Base-by-base conservation (phyloP, 1,139 yeast genomes). In the Wickerhamiella pararugosa region DNA sequence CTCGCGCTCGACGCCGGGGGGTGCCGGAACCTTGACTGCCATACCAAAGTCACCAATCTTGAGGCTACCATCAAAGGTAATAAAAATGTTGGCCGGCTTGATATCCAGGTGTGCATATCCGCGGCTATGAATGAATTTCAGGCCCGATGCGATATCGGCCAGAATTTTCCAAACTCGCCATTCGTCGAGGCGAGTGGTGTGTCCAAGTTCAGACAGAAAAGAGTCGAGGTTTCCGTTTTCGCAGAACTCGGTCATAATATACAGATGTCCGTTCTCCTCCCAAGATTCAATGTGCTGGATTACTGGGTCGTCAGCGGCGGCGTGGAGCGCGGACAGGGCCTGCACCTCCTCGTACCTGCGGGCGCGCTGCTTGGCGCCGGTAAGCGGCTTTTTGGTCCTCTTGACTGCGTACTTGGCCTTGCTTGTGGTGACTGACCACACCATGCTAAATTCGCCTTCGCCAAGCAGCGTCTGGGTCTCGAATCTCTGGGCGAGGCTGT, bases 111-210 rank as follows among this genome's bases (percentile, higher is more conserved):
- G 97, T 43, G 84, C 65, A 47, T 81, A 80, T 43, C 79, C 78
- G 41, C 75, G 69, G 56, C 70, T 72, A 56, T 90, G 99, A 45
- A 90, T 79, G 57, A 77, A 86, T 51, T 75, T 71, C 47, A 90
- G 64, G 0, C 97, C 99, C 39, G 58, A 70, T 36, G 83, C 61
- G 10, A 86, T 67, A 58, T 90, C 97, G 43, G 80, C 79, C 49
- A 87, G 64, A 34, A 92, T 87, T 63, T 90, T 90, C 99, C 99
- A 90, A 35, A 87, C 87, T 51, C 99, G 72, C 78, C 95, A 90
- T 58, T 90, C 98, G 58, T 90, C 99, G 37, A 79, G 64, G 47
- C 73, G 70, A 6, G 77, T 65, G n/a, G 81, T 67, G 49, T 80
- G 77, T 45, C 92, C 92, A 57, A 79, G 78, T 50, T 83, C 93